Base-by-base conservation (phyloP, 148 eudicot species). In the Fagopyrum esculentum region DNA sequence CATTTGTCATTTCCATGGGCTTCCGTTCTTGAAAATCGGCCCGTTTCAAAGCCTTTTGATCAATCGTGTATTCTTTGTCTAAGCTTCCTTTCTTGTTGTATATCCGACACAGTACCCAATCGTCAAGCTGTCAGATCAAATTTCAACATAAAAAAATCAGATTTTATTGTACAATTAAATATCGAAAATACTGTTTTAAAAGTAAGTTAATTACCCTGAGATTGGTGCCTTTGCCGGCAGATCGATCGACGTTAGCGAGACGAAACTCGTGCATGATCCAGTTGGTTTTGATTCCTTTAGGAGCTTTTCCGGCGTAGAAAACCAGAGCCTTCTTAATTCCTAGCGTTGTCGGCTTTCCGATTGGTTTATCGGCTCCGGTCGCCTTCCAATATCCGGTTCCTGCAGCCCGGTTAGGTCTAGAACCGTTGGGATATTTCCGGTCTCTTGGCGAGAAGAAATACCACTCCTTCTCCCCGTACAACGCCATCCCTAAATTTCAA, bases 261-360 rank as follows among this genome's bases (percentile, higher is more conserved):
- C 90, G 76, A 43, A 84, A 87, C 72, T 87, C 90, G 75, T 87
- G 90, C 90, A 87, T 87, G 76, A 87, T 87, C 90, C 90, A 87
- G n/a, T 87, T 87, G 63, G 86, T 87, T 40, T 87, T 87, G 46
- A 84, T 48, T 13, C 90, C 90, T 77, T 80, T 87, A 1, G 87
- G 90, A 7, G 90, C 87, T 69, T 85, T 84, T 6, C 90, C 90
- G 11, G 84, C 79, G 70, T 87, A 87, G 80, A 87, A 87, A 66
- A 73, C 75, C 26, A 73, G 75, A 52, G 75, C 75, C 54, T 73
- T 73, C 63, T 73, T 73, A 5, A 73, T 73, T 15, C 60, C 75
- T 17, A 73, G 75, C 19, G 75, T 19, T 5, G 51, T 73, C 13
- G 75, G 75, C 45, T 73, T 73, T 52, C 75, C 75, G 57, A 73